Evolutionary conservation across 805 yeast genomes (phyloP).

Genomic region (Aciculoconidium aculeatum): DNA sequence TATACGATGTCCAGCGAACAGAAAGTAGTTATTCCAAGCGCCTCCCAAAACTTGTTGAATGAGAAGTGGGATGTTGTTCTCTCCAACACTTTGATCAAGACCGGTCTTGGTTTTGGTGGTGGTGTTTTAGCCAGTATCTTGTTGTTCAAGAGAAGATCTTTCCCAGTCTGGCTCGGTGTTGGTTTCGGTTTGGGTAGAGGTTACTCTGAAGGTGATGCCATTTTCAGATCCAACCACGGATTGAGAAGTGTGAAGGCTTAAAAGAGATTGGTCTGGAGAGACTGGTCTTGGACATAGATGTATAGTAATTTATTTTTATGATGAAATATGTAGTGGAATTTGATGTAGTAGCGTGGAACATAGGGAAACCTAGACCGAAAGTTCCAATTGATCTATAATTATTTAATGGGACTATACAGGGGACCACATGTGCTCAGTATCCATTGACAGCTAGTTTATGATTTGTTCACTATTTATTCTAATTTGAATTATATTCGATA

Average conservation of each 20-base stretch:
- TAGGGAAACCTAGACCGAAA: too few relatives aligned
- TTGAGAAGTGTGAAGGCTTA: slow-evolving; percentile 68
- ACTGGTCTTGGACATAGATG: too few relatives aligned
- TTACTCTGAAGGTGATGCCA: slow-evolving; percentile 96
- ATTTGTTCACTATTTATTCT: too few relatives aligned
- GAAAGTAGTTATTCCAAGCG: slow-evolving; percentile 25
- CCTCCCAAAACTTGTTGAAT: slow-evolving; percentile 55
- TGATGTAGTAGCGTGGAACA: too few relatives aligned
- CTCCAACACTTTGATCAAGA: slow-evolving; percentile 89
- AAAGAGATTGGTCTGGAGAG: too few relatives aligned
- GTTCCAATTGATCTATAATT: too few relatives aligned
- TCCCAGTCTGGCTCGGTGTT: slow-evolving; percentile 96
- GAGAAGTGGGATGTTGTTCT: slow-evolving; percentile 93
- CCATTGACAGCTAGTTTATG: too few relatives aligned
- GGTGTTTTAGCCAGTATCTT: slow-evolving; percentile 92
- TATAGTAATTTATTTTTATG: too few relatives aligned
- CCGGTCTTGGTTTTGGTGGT: slow-evolving; percentile 93
- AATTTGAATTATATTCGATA: too few relatives aligned
- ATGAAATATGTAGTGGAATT: too few relatives aligned
- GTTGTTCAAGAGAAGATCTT: slow-evolving; percentile 87
- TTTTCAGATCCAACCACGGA: slow-evolving; percentile 80
- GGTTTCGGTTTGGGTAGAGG: slow-evolving; percentile 99
- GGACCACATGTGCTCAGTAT: too few relatives aligned
- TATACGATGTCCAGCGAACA: slow-evolving; percentile 30
- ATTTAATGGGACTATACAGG: too few relatives aligned